phyloP scores from a whole-genome alignment of 768 basidiomycete species.

The Mycena maculata region DNA sequence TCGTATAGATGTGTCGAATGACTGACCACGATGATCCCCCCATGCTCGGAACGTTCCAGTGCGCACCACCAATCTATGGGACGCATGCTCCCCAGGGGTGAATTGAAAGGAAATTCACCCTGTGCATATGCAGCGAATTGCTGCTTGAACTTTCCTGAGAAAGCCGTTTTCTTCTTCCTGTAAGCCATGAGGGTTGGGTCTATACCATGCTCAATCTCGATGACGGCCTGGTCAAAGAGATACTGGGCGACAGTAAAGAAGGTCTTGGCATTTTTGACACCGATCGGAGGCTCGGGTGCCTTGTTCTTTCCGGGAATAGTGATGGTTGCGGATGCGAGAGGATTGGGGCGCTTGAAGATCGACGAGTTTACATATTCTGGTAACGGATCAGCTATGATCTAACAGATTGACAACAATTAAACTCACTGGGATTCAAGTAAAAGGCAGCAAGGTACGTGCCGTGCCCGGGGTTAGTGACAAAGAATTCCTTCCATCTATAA shows the following conservation, averaged over 20 bases:
- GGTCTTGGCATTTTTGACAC: constrained; percentile 38
- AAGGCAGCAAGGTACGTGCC: background rate
- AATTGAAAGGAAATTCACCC: constrained; percentile 39
- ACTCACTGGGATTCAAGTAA: constrained; percentile 13
- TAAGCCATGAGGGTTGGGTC: constrained; percentile 32
- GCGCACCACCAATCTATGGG: constrained; percentile 40
- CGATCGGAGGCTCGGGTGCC: constrained; percentile 35
- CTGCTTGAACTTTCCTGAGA: constrained; percentile 34
- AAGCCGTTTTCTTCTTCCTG: constrained; percentile 33
- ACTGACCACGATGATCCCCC: constrained; percentile 46
- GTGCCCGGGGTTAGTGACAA: constrained; percentile 9
- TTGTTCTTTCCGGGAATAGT: constrained; percentile 33
- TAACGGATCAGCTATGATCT: background rate
- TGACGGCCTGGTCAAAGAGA: constrained; percentile 31
- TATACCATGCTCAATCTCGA: constrained; percentile 37
- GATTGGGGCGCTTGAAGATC: background rate
- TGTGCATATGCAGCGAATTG: constrained; percentile 44
- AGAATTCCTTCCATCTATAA: constrained; percentile 2
- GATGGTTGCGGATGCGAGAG: background rate
- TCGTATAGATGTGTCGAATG: background rate
- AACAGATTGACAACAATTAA: background rate
- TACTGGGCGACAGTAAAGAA: constrained; percentile 41
- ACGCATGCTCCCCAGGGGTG: constrained; percentile 34
- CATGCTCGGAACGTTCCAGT: constrained; percentile 38
- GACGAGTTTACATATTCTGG: background rate